Evolutionary conservation across 2,329 filamentous ascomycete genomes (phyloP).

Genomic region (Penicillium expansum): DNA sequence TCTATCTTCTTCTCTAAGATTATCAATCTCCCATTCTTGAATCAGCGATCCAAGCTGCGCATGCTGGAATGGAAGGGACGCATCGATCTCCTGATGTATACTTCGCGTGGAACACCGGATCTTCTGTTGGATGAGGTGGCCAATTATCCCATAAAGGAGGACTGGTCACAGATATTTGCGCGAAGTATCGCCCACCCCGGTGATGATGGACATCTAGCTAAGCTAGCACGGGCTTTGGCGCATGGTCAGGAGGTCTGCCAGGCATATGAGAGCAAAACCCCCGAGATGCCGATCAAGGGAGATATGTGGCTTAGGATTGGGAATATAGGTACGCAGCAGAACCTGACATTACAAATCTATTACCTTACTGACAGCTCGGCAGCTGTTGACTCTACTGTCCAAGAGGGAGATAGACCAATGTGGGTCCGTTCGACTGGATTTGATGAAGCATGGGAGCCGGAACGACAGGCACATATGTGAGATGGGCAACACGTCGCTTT

Average conservation of each 20-base stretch:
- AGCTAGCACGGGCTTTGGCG: conserved; percentile 68
- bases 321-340: conserved; percentile 41
- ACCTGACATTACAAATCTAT: background rate
- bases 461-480: conserved; percentile 23
- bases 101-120: conserved; percentile 62
- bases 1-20: conserved; percentile 72
- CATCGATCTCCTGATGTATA: conserved; percentile 70
- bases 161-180: conserved; percentile 47
- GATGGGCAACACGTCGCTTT: background rate
- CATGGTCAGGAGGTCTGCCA: conserved; percentile 57
- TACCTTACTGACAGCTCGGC: conserved; percentile 8
- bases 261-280: conserved; percentile 29
- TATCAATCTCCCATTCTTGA: conserved; percentile 59
- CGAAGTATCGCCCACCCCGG: conserved; percentile 45
- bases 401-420: conserved; percentile 20
- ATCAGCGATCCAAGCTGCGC: conserved; percentile 62
- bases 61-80: conserved; percentile 81
- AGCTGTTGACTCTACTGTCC: conserved; percentile 40
- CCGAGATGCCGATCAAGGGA: conserved; percentile 37
- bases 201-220: conserved; percentile 81
- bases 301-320: conserved; percentile 47
- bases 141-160: conserved; percentile 56
- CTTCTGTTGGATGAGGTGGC: conserved; percentile 60
- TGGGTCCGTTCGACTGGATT: conserved; percentile 45
- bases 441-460: conserved; percentile 41